A percentile compares a stretch with the other conserved stretches of the same genome.
phyloP scores from a whole-genome alignment of 495 filamentous ascomycete genomes.

The Aspergillus cavernicola region DNA sequence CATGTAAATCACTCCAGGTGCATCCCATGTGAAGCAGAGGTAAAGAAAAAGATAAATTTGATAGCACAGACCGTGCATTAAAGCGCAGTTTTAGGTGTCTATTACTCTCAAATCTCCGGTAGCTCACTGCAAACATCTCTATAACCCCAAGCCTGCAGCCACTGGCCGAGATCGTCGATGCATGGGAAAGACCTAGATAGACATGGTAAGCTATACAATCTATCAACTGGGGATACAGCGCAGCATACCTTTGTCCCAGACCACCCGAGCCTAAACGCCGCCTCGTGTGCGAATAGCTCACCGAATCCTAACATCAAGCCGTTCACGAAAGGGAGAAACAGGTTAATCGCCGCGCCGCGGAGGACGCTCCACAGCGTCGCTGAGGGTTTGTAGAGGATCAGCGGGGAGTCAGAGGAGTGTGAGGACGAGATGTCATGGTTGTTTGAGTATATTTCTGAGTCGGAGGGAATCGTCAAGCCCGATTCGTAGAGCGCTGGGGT shows the following conservation, averaged over 20 bases:
- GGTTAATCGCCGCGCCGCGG: slow-evolving; percentile 89
- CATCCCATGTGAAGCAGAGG: slow-evolving; percentile 6
- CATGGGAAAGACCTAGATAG: slow-evolving; percentile 59
- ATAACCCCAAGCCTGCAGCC: slow-evolving; percentile 60
- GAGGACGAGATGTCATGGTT: slow-evolving; percentile 59
- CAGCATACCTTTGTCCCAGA: slow-evolving; percentile 77
- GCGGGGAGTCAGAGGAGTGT: slow-evolving; percentile 65
- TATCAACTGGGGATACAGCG: not conserved
- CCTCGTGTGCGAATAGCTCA: slow-evolving; percentile 92
- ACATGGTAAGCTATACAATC: slow-evolving; percentile 2
- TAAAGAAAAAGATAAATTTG: not conserved
- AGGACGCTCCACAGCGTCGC: slow-evolving; percentile 80
- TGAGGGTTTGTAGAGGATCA: slow-evolving; percentile 87
- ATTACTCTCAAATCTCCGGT: too few species aligned
- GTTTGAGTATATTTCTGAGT: slow-evolving; percentile 84
- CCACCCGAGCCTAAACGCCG: slow-evolving; percentile 90
- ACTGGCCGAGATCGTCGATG: slow-evolving; percentile 53
- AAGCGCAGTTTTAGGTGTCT: slow-evolving; percentile 8
- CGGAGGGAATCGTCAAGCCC: slow-evolving; percentile 78
- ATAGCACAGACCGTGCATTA: not conserved
- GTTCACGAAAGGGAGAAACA: slow-evolving; percentile 93
- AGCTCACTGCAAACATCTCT: too few species aligned
- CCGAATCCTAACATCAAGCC: slow-evolving; percentile 98
- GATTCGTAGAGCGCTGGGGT: slow-evolving; percentile 68
- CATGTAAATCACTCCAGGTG: slow-evolving; percentile 18